Percentiles rank a stretch among this genome's conserved stretches.
phyloP scores from a whole-genome alignment of 2,329 filamentous ascomycete species.

The Cytospora piceae region DNA sequence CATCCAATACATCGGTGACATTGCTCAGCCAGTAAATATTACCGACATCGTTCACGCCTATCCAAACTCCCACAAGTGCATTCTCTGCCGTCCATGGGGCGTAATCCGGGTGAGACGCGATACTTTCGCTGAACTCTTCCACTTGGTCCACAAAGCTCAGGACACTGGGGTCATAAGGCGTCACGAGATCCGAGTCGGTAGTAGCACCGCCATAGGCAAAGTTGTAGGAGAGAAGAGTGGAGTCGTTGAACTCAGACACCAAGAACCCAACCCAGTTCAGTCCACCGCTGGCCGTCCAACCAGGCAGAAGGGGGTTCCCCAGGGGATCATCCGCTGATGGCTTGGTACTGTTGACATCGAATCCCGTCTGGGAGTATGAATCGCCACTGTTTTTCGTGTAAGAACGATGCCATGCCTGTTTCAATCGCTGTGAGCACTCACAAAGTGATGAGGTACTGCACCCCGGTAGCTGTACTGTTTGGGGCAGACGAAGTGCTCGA shows the following conservation, averaged over 20 bases:
- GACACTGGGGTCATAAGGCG: conserved; percentile 52
- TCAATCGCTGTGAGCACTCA: conserved; percentile 32
- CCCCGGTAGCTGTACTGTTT: conserved; percentile 7
- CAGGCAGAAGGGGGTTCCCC: conserved; percentile 60
- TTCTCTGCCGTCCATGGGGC: conserved; percentile 48
- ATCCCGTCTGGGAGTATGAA: conserved; percentile 63
- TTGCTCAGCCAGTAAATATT: conserved; percentile 47
- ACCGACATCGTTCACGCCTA: conserved; percentile 50
- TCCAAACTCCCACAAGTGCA: conserved; percentile 55
- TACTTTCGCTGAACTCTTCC: conserved; percentile 42
- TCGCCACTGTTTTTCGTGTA: conserved; percentile 49
- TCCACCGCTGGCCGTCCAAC: conserved; percentile 52
- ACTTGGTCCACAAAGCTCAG: conserved; percentile 58
- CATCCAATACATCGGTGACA: conserved; percentile 40
- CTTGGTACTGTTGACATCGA: conserved; percentile 52
- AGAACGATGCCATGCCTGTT: not conserved
- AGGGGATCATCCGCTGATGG: conserved; percentile 59
- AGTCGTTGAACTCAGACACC: conserved; percentile 46
- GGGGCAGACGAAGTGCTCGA: conserved; percentile 15
- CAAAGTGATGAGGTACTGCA: conserved; percentile 48
- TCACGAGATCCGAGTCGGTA: conserved; percentile 52
- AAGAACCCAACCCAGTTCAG: conserved; percentile 54
- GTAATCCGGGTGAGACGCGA: conserved; percentile 40
- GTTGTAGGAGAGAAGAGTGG: conserved; percentile 51
- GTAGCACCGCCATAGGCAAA: conserved; percentile 56